phyloP scores from a whole-genome alignment of 2,329 filamentous ascomycete genomes.

The Shiraia bambusicola region DNA sequence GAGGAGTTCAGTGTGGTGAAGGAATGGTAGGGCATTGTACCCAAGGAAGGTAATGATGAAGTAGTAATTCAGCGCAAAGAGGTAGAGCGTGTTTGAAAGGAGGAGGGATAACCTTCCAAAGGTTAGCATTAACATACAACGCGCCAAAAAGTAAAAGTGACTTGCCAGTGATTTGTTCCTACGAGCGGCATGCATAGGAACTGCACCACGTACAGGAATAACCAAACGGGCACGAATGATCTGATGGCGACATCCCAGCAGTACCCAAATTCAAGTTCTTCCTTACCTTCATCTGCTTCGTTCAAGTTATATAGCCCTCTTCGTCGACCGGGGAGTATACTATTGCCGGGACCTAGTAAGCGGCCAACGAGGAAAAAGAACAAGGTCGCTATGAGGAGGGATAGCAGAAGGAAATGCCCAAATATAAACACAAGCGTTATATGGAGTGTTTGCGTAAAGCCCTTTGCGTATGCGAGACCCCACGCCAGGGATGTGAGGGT shows the following conservation, averaged over 20 bases:
- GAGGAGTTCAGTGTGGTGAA: conserved; percentile 67
- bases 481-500: conserved; percentile 56
- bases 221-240: conserved; percentile 67
- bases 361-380: conserved; percentile 66
- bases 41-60: conserved; percentile 69
- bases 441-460: conserved; percentile 46
- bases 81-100: conserved; percentile 66
- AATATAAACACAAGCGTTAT: conserved; percentile 54
- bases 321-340: conserved; percentile 53
- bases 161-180: conserved; percentile 55
- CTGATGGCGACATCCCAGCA: conserved; percentile 70
- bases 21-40: conserved; percentile 68
- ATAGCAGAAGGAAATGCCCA: conserved; percentile 63
- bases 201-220: conserved; percentile 67
- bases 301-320: conserved; percentile 60
- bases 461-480: conserved; percentile 58
- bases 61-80: conserved; percentile 67
- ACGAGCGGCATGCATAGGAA: conserved; percentile 67
- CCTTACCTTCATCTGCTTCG: conserved; percentile 50
- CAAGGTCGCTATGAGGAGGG: conserved; percentile 60
- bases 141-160: background rate
- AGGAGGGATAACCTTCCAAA: conserved; percentile 54
- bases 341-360: conserved; percentile 60
- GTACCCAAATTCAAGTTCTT: conserved; percentile 69
- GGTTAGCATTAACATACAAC: background rate